A percentile compares a stretch with the other conserved stretches of the same genome.
Evolutionary conservation across 2,329 filamentous ascomycete species (phyloP).

Genomic region (Diplodia scrobiculata): DNA sequence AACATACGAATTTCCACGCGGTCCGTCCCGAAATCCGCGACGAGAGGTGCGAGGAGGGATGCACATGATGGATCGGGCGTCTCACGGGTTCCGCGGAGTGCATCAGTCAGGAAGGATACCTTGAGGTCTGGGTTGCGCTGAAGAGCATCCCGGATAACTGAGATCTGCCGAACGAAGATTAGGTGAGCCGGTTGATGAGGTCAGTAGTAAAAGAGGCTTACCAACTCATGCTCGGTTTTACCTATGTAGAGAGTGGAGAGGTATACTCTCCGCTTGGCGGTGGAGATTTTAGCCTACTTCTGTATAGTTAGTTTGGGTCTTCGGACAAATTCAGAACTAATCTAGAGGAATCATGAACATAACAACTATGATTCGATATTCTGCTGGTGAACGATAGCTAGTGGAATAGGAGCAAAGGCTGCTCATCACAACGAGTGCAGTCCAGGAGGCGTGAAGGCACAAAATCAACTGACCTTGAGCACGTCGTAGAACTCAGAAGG

Average conservation of each 20-base stretch:
- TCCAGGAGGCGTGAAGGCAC: not conserved
- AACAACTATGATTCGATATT: not conserved
- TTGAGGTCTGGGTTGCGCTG: conserved; percentile 72
- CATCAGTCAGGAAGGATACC: conserved; percentile 88
- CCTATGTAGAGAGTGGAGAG: conserved; percentile 97
- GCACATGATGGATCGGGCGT: conserved; percentile 83
- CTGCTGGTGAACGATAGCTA: not conserved
- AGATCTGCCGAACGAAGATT: conserved; percentile 56
- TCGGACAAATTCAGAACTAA: too few species aligned
- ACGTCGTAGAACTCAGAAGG: conserved; percentile 90
- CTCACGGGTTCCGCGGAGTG: conserved; percentile 86
- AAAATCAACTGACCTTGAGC: conserved; percentile 66
- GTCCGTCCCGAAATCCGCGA: conserved; percentile 77
- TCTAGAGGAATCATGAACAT: not conserved
- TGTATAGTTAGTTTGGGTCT: conserved; percentile 10
- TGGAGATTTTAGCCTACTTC: conserved; percentile 72
- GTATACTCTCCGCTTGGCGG: conserved; percentile 78
- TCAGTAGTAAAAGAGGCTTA: conserved; percentile 41
- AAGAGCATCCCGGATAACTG: conserved; percentile 74
- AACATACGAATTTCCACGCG: conserved; percentile 96
- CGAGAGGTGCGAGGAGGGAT: conserved; percentile 80
- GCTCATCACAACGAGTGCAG: not conserved
- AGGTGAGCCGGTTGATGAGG: not conserved
- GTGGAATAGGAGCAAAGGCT: not conserved
- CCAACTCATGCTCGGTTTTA: conserved; percentile 84